Conservation (phyloP, 164 flowering plant species). For the Piper longum region DNA sequence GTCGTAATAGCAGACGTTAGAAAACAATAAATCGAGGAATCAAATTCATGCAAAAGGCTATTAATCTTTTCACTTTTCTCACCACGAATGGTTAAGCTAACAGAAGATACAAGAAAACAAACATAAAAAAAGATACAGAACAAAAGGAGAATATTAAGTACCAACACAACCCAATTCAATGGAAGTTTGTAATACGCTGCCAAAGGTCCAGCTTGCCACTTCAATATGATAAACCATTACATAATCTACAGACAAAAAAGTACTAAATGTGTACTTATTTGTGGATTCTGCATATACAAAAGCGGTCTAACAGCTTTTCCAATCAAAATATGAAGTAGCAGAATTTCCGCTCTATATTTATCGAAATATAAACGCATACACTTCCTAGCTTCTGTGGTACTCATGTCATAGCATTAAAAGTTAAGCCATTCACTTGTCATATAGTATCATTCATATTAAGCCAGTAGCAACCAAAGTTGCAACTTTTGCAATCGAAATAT, state of each 20-base stretch:
- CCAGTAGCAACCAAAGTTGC: too few species aligned
- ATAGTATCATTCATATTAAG: too few species aligned
- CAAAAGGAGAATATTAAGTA: slow-evolving; percentile 12
- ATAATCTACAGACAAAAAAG: neutral
- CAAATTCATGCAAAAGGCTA: too few species aligned
- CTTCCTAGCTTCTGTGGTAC: too few species aligned
- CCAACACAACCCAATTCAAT: slow-evolving; percentile 83
- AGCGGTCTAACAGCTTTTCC: neutral
- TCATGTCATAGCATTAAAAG: too few species aligned
- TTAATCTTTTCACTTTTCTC: too few species aligned
- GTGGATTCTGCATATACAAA: neutral
- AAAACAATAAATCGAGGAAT: too few species aligned
- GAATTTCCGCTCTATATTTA: slow-evolving; percentile 4
- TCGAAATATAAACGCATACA: too few species aligned
- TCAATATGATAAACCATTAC: neutral
- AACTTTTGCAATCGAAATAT: too few species aligned
- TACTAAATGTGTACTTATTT: too few species aligned
- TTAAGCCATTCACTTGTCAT: too few species aligned
- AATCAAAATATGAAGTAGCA: neutral
- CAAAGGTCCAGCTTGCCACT: slow-evolving; percentile 68
- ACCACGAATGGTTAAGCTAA: neutral
- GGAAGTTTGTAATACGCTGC: slow-evolving; percentile 94
- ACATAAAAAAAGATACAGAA: neutral
- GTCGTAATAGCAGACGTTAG: too few species aligned
- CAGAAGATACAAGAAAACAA: neutral